Evolutionary conservation across 1,284 basidiomycete genomes (phyloP), one percentile per base, ranked within the genome.

Genomic region (Neonothopanus nambi): DNA sequence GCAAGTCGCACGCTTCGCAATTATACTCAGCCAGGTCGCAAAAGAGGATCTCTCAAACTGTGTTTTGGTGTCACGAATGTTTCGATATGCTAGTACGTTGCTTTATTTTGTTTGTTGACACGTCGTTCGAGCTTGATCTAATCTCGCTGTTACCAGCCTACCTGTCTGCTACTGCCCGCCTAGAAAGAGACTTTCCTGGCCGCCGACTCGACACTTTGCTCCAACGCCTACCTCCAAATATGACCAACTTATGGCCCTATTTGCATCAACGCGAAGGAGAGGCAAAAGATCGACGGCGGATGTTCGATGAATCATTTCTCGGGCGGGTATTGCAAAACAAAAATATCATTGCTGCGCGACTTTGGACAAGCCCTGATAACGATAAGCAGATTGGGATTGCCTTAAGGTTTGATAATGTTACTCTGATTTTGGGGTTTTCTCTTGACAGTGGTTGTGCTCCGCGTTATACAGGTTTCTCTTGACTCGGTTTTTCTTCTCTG

Each of bases 171-270:
- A 62, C 63, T 11, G 65, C 73, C 48, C 73, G 78, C 33, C 72
- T 89, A 11, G 57, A 52, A 8, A 69, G 66, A 17, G 56, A 70
- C 15, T 87, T 79, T 58, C 46, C 70, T 20, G 86, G 86, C 4
- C 60, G 59, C 26, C 76, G 86, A 44, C 66, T 84, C 38, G 64
- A 72, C 15, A 45, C 59, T 1, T 48, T 82, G 11, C 55, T 78
- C 37, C 51, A 67, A 40, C 62, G 63, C 17, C 68, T 79, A 60
- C 67, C 79, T 7, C 65, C 56, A 18, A 73, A 71, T 12, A 80
- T 76, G 68, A 80, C 75, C 1, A 82, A 89, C 59, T 71, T 85
- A 62, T 89, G 87, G 87, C 84, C 86, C 3, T 88, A 88, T 63
- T 72, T 88, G 30, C 68, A 66, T 20, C 60, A 70, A 18, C 77